phyloP scores from a whole-genome alignment of 73 alveolate species.

The Diophrys sp. region DNA sequence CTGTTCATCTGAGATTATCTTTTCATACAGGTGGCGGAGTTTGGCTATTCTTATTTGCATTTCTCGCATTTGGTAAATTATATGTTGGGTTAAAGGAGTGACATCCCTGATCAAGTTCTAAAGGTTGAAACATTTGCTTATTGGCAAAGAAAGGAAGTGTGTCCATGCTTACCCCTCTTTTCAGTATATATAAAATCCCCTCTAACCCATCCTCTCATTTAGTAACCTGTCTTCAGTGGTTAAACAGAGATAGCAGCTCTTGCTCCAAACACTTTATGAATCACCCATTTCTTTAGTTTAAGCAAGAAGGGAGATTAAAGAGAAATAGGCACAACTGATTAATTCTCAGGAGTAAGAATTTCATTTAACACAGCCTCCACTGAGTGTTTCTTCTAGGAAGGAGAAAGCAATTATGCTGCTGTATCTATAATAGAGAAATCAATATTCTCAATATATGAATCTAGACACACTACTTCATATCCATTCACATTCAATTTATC shows the following conservation, averaged over 20 bases:
- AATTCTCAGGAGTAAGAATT: neutral
- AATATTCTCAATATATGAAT: neutral
- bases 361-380: neutral
- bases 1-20: neutral
- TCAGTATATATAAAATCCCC: too few relatives aligned
- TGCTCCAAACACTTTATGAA: neutral
- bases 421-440: neutral
- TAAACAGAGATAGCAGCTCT: neutral
- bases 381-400: neutral
- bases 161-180: too few relatives aligned
- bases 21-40: neutral
- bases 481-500: neutral
- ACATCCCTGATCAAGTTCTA: too few relatives aligned
- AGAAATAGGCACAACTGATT: neutral
- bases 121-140: too few relatives aligned
- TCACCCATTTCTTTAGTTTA: neutral
- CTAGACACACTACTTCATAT: neutral
- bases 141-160: too few relatives aligned
- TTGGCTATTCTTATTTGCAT: too few relatives aligned
- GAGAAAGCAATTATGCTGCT: neutral
- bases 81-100: too few relatives aligned
- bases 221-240: neutral
- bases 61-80: too few relatives aligned
- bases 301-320: neutral
- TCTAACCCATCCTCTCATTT: too few relatives aligned